Percentiles rank a stretch among this genome's conserved stretches.
These are phyloP conservation scores for Serendipita sp. DNA, from an alignment of 768 basidiomycete genomes.

Conservation along the genomic window DNA sequence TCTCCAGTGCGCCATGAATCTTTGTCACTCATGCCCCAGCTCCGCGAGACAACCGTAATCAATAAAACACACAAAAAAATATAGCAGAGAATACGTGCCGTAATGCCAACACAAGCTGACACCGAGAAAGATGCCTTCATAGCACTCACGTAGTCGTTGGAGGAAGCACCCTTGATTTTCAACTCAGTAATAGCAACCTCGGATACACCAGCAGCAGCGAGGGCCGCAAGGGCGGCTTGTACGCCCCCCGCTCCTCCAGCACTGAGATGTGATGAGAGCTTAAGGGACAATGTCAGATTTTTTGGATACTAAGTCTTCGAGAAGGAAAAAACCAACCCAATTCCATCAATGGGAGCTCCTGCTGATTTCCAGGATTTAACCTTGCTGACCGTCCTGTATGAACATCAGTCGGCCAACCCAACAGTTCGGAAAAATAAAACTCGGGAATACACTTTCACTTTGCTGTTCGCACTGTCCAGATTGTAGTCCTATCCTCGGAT, in stretches of 20 bases:
- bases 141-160: constrained; percentile 31
- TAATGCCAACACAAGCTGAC: constrained; percentile 30
- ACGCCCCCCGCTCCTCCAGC: constrained; percentile 26
- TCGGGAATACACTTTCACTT: too few relatives aligned
- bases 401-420: too few relatives aligned
- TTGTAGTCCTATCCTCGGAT: neutral
- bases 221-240: constrained; percentile 27
- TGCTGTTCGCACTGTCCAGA: neutral
- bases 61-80: neutral
- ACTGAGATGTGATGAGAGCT: neutral
- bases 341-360: neutral
- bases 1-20: constrained; percentile 32
- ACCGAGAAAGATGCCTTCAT: constrained; percentile 30
- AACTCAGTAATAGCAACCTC: constrained; percentile 32
- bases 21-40: constrained; percentile 12
- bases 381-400: neutral
- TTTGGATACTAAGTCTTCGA: too few relatives aligned
- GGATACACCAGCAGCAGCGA: constrained; percentile 27
- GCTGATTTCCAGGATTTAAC: neutral
- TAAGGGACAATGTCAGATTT: neutral
- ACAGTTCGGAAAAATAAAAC: too few relatives aligned
- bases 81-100: constrained; percentile 16
- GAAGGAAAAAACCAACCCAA: neutral
- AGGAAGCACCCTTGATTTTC: constrained; percentile 18
- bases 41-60: neutral